Conservation (phyloP, 331 rosid species). For the Prunus yedoensis region DNA sequence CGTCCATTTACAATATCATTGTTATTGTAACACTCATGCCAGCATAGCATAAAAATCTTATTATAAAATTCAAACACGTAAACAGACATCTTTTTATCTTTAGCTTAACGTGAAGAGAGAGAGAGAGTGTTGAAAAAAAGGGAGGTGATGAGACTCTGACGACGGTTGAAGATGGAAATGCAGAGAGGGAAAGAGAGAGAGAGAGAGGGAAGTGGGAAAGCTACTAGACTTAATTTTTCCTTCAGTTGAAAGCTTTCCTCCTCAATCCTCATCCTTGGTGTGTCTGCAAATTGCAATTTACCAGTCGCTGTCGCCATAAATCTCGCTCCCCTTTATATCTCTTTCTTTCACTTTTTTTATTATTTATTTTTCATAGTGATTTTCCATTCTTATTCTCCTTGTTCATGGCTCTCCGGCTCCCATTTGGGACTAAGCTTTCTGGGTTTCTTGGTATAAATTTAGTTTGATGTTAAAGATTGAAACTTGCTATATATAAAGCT, state of each 20-base stretch:
- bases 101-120: slow-evolving; percentile 17
- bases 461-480: neutral
- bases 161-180: slow-evolving; percentile 2
- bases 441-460: neutral
- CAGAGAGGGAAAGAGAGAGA: slow-evolving; percentile 2
- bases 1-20: neutral
- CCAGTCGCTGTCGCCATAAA: slow-evolving; percentile 46
- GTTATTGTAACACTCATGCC: neutral
- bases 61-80: slow-evolving; percentile 16
- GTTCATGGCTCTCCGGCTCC: slow-evolving; percentile 10
- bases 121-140: slow-evolving; percentile 1
- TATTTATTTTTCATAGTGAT: slow-evolving; percentile 7
- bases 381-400: neutral
- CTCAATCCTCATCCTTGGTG: slow-evolving; percentile 16
- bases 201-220: slow-evolving; percentile 13
- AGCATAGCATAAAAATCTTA: neutral
- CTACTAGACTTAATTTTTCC: slow-evolving; percentile 31
- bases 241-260: slow-evolving; percentile 47
- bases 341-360: slow-evolving; percentile 16
- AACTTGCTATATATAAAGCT: neutral
- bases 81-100: slow-evolving; percentile 6
- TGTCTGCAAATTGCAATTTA: slow-evolving; percentile 23
- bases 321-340: slow-evolving; percentile 16
- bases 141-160: slow-evolving; percentile 14
- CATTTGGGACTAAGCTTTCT: neutral